Conservation (phyloP, 805 yeast species). For the Grigorovia humatica region DNA sequence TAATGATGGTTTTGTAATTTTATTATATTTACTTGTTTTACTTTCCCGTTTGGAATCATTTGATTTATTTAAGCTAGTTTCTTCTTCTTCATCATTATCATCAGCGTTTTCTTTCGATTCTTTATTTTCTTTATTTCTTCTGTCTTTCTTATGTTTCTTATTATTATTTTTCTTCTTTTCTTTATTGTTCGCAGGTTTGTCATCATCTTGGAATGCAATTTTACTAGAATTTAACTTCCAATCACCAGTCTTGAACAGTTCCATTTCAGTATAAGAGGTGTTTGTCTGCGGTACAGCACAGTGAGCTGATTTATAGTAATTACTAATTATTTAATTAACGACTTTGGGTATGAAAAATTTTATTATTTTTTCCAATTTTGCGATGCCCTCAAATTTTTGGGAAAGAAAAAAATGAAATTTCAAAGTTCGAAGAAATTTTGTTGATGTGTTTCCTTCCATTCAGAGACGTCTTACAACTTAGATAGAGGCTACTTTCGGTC, state of each 20-base stretch:
- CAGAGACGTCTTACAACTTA: too few relatives aligned
- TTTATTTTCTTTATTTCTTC: conserved; percentile 13
- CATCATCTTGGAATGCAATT: conserved; percentile 38
- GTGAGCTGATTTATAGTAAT: too few relatives aligned
- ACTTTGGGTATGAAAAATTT: too few relatives aligned
- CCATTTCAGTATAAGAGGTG: conserved; percentile 31
- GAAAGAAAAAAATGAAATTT: too few relatives aligned
- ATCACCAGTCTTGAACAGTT: conserved; percentile 70
- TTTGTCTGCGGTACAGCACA: too few relatives aligned
- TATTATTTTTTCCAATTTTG: too few relatives aligned
- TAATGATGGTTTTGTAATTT: conserved; percentile 7
- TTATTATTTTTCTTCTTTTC: conserved; percentile 19
- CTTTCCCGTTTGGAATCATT: conserved; percentile 1
- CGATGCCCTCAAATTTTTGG: too few relatives aligned
- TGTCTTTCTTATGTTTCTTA: conserved; percentile 4
- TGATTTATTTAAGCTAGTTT: conserved; percentile 5
- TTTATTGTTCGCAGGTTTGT: conserved; percentile 5
- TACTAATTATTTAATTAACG: too few relatives aligned
- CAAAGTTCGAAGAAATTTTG: too few relatives aligned
- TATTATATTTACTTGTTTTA: conserved; percentile 6
- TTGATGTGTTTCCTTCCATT: too few relatives aligned
- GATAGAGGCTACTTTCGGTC: too few relatives aligned
- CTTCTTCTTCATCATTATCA: conserved; percentile 9
- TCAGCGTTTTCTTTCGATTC: conserved; percentile 1
- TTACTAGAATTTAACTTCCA: conserved; percentile 57